These are phyloP conservation scores for Diutina pseudorugosa DNA, from an alignment of 1,139 yeast genomes.

Conservation along the genomic window DNA sequence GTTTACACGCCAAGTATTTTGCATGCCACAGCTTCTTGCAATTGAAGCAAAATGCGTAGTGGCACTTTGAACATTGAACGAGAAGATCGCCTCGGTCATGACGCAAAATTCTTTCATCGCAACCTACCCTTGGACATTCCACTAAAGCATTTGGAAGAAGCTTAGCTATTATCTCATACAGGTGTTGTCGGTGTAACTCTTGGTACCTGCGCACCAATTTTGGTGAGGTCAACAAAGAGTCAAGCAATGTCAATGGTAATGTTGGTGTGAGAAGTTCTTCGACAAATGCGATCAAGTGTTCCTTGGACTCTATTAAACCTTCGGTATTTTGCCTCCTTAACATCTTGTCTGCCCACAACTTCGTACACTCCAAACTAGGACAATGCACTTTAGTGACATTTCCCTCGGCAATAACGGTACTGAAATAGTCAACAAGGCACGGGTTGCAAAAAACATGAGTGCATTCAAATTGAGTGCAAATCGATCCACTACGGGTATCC, in stretches of 20 bases:
- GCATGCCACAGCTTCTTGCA: conserved; percentile 65
- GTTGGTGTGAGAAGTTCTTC: conserved; percentile 24
- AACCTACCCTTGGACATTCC: conserved; percentile 36
- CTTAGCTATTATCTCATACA: conserved; percentile 32
- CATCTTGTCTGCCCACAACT: conserved; percentile 9
- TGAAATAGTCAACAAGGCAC: conserved; percentile 38
- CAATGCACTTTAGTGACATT: conserved; percentile 45
- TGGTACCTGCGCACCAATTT: conserved; percentile 25
- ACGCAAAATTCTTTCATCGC: conserved; percentile 34
- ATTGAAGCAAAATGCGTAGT: conserved; percentile 45
- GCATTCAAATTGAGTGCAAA: conserved; percentile 34
- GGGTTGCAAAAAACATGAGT: conserved; percentile 41
- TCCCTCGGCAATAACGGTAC: conserved; percentile 35
- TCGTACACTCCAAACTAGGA: conserved; percentile 41
- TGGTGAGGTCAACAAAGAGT: conserved; percentile 14
- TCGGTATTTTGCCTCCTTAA: not conserved
- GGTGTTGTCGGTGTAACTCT: conserved; percentile 23
- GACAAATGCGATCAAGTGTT: conserved; percentile 3
- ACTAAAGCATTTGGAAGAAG: conserved; percentile 39
- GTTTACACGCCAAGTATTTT: conserved; percentile 12
- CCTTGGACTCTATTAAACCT: not conserved
- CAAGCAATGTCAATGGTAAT: conserved; percentile 19
- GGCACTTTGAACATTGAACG: conserved; percentile 41
- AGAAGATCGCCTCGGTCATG: conserved; percentile 39
- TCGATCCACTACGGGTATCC: conserved; percentile 33